Evolutionary conservation across 2,329 filamentous ascomycete species (phyloP), one percentile per base, ranked within the genome.

Genomic region (Ciborinia camelliae): DNA sequence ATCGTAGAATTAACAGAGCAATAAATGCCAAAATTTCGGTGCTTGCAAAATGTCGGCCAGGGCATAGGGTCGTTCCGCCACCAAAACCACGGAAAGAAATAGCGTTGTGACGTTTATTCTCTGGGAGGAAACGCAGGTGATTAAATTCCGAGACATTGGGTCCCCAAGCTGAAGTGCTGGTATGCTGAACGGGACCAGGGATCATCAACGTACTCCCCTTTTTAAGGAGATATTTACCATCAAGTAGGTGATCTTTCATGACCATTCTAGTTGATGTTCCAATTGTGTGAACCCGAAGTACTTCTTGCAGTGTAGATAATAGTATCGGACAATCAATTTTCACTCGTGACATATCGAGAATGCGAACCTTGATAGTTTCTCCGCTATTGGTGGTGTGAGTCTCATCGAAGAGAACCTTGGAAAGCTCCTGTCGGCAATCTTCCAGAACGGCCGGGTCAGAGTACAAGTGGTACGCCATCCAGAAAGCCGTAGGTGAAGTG

Each of bases 281-380:
- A 37, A 76, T 76, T 30, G 75, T 75, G 50, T 75, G 71, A 54
- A 73, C 72, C 1, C 80, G 77, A 10, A 81, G 73, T 2, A 75
- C 75, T 66, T 81, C 79, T 63, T 81, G 75, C 41, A 78, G 75
- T 4, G 75, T 74, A 10, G 79, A 79, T 2, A 76, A 65, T 8
- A 81, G 66, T 0, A 78, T 72, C 2, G 77, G 76, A 65, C 77
- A 80, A 6, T 63, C 69, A 1, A 41, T 12, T 58, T 65, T 45
- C 23, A 35, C 39, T 47, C 41, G 55, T 30, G 54, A 28, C 53
- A 57, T 57, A 26, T 41, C 35, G 3, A 28, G 30, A 18, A 20
- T 57, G 35, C 37, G 53, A 41, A 43, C 15, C 23, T 57, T 57
- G 35, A 43, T 28, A 7, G n/a, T 58, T 9, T 58, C n/a, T 6